Evolutionary conservation across 192 early-diverging fungal genomes (phyloP), one percentile per base, ranked within the genome.

Genomic region (Podila minutissima): DNA sequence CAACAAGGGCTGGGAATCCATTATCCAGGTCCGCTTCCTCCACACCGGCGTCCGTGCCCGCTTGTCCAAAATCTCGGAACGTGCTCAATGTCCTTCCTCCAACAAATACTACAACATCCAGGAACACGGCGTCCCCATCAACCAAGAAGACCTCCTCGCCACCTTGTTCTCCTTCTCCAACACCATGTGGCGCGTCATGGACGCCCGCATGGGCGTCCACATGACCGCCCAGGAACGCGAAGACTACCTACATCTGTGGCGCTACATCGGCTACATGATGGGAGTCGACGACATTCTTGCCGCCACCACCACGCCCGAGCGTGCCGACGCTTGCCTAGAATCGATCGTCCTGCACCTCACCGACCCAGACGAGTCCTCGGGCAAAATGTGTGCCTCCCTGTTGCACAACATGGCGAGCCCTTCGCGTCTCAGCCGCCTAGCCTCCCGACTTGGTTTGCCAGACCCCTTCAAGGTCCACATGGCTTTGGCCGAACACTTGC

Each of bases 191-290:
- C 55, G 69, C 3, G 68, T 61, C 24, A 74, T 81, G 59, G 61
- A 78, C 24, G 28, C 35, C 7, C 57, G 65, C 12, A 48, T 86
- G 55, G 75, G 66, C 32, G 72, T 78, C 22, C 60, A 58, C 12
- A 67, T 86, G 71, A 67, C 29, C 15, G 33, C 19, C 1, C 62
- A 83, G 38, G 84, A 86, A 46, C 82, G 69, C 1, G 73, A 82
- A 15, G 84, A 86, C 37, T 88, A 78, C 29, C 41, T 86, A 11
- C 85, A 86, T 28, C 71, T 88, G 4, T 88, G 87, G 87, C 74
- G 87, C 32, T 87, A 87, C 62, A 63, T 87, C 24, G 86, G 86
- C 29, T 68, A 83, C 46, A 50, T 88, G n/a, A 72, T 88, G 66
- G 87, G 87, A 5, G 84, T 88, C 8, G 59, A 74, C 13, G 84